A percentile compares a stretch with the other conserved stretches of the same genome.
Conservation (phyloP, 148 eudicot genomes). For the Vaccinium darrowii region DNA sequence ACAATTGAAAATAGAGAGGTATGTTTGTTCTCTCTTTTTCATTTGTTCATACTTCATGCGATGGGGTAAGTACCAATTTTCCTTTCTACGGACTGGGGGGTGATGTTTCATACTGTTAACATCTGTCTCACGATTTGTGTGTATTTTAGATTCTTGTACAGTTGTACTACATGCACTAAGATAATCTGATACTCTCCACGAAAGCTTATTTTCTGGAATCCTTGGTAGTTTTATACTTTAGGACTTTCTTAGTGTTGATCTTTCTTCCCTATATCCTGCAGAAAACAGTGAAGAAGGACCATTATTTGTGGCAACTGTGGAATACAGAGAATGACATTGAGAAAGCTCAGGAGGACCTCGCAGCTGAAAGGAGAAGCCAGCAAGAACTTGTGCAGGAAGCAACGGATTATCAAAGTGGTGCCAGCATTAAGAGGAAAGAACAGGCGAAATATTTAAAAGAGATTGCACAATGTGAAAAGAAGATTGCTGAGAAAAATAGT, state of each 20-base stretch:
- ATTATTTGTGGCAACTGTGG: conserved; percentile 86
- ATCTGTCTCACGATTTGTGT: not conserved
- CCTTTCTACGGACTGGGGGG: not conserved
- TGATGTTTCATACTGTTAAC: not conserved
- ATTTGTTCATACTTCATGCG: not conserved
- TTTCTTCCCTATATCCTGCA: conserved; percentile 37
- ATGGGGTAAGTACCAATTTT: not conserved
- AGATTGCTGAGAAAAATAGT: conserved; percentile 63
- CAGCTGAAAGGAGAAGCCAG: conserved; percentile 54
- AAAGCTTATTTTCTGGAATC: not conserved
- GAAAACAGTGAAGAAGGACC: conserved; percentile 88
- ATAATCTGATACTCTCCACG: not conserved
- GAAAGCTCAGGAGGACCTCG: conserved; percentile 61
- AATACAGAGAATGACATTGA: conserved; percentile 71
- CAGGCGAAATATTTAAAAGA: conserved; percentile 65
- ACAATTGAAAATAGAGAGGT: not conserved
- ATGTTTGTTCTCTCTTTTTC: not conserved
- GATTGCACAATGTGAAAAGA: conserved; percentile 68
- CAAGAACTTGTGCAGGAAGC: conserved; percentile 75
- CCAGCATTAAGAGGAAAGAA: conserved; percentile 73
- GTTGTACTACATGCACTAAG: not conserved
- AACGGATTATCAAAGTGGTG: conserved; percentile 59
- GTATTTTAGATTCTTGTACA: not conserved
- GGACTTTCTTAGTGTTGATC: not conserved
- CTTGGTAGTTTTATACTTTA: not conserved